These are phyloP conservation scores for Chiua virens DNA, from an alignment of 768 basidiomycete species.

Conservation along the genomic window DNA sequence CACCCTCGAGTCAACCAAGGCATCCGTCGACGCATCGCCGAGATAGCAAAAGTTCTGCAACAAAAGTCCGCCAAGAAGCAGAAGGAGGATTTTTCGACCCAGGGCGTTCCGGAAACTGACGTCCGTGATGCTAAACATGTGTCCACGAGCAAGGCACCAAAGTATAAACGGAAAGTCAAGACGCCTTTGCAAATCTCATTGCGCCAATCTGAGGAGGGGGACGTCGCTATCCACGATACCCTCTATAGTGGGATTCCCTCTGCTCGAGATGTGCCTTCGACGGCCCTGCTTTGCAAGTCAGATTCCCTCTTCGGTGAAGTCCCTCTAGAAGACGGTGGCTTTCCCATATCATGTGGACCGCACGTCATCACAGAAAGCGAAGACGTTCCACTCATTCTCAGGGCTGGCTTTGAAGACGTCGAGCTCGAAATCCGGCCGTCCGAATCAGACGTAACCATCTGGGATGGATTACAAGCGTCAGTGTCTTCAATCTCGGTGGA, in stretches of 20 bases:
- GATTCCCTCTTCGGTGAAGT: neutral
- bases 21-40: slow-evolving; percentile 13
- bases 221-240: neutral
- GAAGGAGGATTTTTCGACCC: neutral
- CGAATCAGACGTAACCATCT: slow-evolving; percentile 23
- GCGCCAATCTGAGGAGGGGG: neutral
- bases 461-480: slow-evolving; percentile 23
- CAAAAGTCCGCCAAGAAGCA: slow-evolving; percentile 3
- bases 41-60: slow-evolving; percentile 10
- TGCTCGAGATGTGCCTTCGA: neutral
- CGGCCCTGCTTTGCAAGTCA: neutral
- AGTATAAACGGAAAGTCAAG: neutral
- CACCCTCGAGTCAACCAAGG: slow-evolving; percentile 3
- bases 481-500: neutral
- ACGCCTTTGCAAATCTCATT: neutral
- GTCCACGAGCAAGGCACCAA: neutral
- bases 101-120: neutral
- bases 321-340: neutral
- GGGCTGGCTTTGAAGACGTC: slow-evolving; percentile 8
- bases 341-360: neutral
- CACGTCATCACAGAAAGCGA: neutral
- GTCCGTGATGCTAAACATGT: neutral
- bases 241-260: slow-evolving; percentile 5
- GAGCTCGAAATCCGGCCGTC: slow-evolving; percentile 10
- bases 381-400: neutral